Evolutionary conservation across 179 eudicot species (phyloP).

Genomic region (Heliamphora pulchella): DNA sequence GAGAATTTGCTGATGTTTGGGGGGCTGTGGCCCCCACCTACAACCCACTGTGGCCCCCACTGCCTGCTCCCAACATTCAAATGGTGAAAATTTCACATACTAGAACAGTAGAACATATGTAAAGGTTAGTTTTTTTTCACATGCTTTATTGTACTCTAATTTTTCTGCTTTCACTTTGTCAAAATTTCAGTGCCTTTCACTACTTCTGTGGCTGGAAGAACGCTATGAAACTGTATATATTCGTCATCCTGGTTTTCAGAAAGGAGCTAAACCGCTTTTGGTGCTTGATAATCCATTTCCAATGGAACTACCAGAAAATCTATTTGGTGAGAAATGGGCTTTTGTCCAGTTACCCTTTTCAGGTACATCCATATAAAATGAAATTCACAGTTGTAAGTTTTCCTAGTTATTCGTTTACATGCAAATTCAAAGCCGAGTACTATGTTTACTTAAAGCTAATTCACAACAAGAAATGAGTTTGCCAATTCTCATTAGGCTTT

Average conservation of each 20-base stretch:
- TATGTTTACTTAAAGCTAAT: background rate
- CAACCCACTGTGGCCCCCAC: no score
- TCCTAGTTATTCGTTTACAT: background rate
- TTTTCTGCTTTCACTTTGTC: background rate
- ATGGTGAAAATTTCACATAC: background rate
- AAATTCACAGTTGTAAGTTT: background rate
- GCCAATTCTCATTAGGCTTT: background rate
- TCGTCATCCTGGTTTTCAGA: conserved; percentile 92
- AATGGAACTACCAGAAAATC: conserved; percentile 84
- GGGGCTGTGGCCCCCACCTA: no score
- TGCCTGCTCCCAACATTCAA: background rate
- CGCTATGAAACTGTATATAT: conserved; percentile 76
- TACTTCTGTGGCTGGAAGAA: conserved; percentile 90
- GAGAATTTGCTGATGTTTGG: no score
- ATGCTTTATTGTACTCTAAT: background rate
- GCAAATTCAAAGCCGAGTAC: background rate
- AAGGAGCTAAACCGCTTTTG: conserved; percentile 85
- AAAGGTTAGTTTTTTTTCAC: background rate
- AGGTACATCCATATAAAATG: conserved; percentile 34
- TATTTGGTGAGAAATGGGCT: conserved; percentile 94
- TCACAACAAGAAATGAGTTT: background rate
- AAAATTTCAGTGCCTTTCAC: conserved; percentile 64
- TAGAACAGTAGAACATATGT: background rate
- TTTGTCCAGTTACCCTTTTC: conserved; percentile 89
- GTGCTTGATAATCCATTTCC: conserved; percentile 91